These are phyloP conservation scores for Salix udensis DNA, from an alignment of 345 rosid species.

Conservation along the genomic window DNA sequence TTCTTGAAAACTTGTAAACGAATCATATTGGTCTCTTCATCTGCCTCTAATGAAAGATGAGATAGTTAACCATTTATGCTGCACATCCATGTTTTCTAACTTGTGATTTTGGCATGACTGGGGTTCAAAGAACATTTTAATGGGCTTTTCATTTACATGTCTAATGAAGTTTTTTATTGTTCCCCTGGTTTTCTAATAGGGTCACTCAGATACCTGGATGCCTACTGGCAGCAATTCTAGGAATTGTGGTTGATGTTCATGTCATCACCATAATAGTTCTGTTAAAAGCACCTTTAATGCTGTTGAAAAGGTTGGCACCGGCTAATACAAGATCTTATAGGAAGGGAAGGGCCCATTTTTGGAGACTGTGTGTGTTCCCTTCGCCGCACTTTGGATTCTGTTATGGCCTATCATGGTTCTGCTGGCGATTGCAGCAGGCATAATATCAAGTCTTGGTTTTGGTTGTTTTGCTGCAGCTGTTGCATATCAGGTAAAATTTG, in stretches of 20 bases:
- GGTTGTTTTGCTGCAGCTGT: constrained; percentile 23
- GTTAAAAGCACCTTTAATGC: constrained; percentile 18
- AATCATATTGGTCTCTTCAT: no score
- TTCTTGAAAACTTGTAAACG: no score
- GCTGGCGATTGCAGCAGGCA: constrained; percentile 14
- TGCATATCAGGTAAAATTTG: constrained; percentile 19
- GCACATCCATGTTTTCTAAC: no score
- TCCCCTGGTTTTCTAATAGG: neutral
- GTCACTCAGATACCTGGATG: constrained; percentile 19
- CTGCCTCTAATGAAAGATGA: no score
- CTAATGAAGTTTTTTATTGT: neutral
- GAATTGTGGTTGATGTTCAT: constrained; percentile 19
- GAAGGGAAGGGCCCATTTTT: constrained; percentile 28
- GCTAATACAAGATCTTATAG: constrained; percentile 20
- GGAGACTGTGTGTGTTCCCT: constrained; percentile 32
- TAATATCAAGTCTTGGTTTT: constrained; percentile 15
- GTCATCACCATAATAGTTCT: constrained; percentile 16
- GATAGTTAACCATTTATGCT: no score
- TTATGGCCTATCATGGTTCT: constrained; percentile 27
- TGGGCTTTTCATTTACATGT: no score
- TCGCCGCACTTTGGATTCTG: constrained; percentile 21
- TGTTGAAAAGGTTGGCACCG: constrained; percentile 27
- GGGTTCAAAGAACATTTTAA: no score
- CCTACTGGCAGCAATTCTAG: constrained; percentile 13
- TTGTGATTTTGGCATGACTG: no score